Evolutionary conservation across 495 filamentous ascomycete genomes (phyloP).

Genomic region (Letharia columbiana): DNA sequence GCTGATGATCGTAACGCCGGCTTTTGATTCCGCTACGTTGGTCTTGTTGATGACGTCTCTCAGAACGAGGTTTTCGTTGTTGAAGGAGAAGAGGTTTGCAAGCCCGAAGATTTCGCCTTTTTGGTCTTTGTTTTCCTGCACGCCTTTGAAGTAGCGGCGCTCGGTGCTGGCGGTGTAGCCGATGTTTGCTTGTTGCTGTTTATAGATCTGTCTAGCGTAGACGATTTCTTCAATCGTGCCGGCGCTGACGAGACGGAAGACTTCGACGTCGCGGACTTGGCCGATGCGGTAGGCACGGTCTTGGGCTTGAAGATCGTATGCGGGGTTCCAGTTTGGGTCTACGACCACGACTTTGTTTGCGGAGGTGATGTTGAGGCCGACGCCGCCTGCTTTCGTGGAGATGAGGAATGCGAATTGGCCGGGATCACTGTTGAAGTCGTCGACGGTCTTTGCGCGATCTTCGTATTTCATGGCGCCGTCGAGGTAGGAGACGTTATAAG

Average conservation of each 20-base stretch:
- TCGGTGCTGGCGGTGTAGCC: constrained; percentile 90
- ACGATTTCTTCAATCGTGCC: constrained; percentile 97
- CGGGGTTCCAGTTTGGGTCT: constrained; percentile 96
- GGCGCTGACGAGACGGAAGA: constrained; percentile 85
- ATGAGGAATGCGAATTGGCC: constrained; percentile 92
- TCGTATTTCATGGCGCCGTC: constrained; percentile 83
- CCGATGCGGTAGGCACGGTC: constrained; percentile 96
- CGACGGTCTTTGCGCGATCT: constrained; percentile 67
- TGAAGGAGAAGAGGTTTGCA: constrained; percentile 75
- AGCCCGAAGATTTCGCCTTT: constrained; percentile 96
- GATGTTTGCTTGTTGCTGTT: constrained; percentile 97
- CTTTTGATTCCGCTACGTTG: constrained; percentile 86
- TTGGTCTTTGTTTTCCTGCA: constrained; percentile 69
- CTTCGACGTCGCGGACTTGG: constrained; percentile 86
- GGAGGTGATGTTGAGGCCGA: constrained; percentile 90
- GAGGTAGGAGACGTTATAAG: constrained; percentile 85
- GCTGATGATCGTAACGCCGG: constrained; percentile 70
- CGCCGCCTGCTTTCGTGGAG: constrained; percentile 82
- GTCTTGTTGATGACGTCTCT: constrained; percentile 95
- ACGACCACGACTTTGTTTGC: constrained; percentile 98
- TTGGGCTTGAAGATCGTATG: constrained; percentile 89
- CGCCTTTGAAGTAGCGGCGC: constrained; percentile 90
- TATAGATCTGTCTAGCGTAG: constrained; percentile 96
- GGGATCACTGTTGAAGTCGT: constrained; percentile 87
- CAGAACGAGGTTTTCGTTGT: constrained; percentile 69